These are phyloP conservation scores for Apiospora koreana DNA, from an alignment of 2,329 filamentous ascomycete species.

Conservation along the genomic window DNA sequence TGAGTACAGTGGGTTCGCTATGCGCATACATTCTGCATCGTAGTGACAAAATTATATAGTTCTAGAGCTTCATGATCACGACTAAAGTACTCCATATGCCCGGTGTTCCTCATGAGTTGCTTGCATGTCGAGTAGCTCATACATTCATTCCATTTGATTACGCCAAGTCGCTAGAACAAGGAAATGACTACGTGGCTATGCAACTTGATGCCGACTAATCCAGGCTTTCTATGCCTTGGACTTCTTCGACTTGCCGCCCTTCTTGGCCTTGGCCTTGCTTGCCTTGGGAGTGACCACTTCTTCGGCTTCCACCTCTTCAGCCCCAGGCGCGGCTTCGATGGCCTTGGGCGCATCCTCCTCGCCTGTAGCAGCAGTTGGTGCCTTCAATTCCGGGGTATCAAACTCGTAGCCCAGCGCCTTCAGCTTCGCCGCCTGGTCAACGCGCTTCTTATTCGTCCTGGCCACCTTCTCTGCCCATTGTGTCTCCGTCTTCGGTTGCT, in stretches of 20 bases:
- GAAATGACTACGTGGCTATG: conserved; percentile 6
- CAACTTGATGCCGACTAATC: conserved; percentile 10
- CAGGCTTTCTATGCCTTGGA: conserved; percentile 35
- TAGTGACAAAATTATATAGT: neutral
- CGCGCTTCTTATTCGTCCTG: conserved; percentile 71
- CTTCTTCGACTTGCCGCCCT: conserved; percentile 40
- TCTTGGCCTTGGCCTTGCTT: conserved; percentile 36
- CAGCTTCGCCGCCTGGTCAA: conserved; percentile 70
- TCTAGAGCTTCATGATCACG: neutral
- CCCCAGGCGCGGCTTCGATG: conserved; percentile 37
- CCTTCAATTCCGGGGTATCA: conserved; percentile 71
- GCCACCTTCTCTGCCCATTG: conserved; percentile 77
- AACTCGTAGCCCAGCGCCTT: conserved; percentile 84
- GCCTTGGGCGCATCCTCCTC: conserved; percentile 38
- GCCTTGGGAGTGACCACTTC: conserved; percentile 30
- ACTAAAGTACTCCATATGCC: neutral
- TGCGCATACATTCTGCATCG: conserved; percentile 53
- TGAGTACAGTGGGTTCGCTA: conserved; percentile 62
- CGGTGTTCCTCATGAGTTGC: neutral
- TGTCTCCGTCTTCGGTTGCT: conserved; percentile 70
- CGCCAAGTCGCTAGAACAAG: neutral
- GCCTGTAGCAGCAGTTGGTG: conserved; percentile 38
- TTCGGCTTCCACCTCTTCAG: conserved; percentile 21
- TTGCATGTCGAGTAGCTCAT: neutral
- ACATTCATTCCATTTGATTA: too few species aligned